phyloP scores from a whole-genome alignment of 2,329 filamentous ascomycete genomes.

The Cadophora luteo-olivacea region DNA sequence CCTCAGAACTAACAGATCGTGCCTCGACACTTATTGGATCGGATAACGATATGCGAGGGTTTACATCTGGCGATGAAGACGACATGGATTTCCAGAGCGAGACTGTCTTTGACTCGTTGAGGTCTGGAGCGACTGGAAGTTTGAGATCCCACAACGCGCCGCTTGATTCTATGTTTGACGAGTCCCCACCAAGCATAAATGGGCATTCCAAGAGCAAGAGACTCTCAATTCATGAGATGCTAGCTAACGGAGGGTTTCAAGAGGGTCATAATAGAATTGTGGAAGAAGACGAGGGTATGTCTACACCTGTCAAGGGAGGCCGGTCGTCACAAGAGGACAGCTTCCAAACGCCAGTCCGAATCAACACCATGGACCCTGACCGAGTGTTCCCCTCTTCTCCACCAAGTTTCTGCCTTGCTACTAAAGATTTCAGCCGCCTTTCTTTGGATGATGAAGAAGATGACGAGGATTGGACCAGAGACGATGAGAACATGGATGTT shows the following conservation, averaged over 20 bases:
- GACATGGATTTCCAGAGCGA: conserved; percentile 82
- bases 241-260: conserved; percentile 53
- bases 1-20: conserved; percentile 45
- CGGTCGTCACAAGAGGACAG: conserved; percentile 32
- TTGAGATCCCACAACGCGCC: conserved; percentile 72
- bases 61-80: conserved; percentile 75
- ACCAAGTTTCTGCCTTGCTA: conserved; percentile 42
- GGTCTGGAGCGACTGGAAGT: conserved; percentile 72
- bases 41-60: conserved; percentile 69
- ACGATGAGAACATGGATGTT: conserved; percentile 58
- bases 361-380: conserved; percentile 28
- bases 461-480: conserved; percentile 66
- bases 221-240: conserved; percentile 43
- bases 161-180: conserved; percentile 81
- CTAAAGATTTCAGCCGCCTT: conserved; percentile 54
- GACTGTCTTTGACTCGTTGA: conserved; percentile 77
- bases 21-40: conserved; percentile 72
- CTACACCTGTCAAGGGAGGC: conserved; percentile 53
- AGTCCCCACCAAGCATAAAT: conserved; percentile 69
- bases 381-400: conserved; percentile 39
- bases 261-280: conserved; percentile 63
- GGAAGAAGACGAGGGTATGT: conserved; percentile 65
- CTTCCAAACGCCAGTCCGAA: conserved; percentile 33
- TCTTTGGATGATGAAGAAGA: conserved; percentile 69
- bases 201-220: conserved; percentile 47